Evolutionary conservation across 495 filamentous ascomycete genomes (phyloP).

Genomic region (Neurospora pannonica): DNA sequence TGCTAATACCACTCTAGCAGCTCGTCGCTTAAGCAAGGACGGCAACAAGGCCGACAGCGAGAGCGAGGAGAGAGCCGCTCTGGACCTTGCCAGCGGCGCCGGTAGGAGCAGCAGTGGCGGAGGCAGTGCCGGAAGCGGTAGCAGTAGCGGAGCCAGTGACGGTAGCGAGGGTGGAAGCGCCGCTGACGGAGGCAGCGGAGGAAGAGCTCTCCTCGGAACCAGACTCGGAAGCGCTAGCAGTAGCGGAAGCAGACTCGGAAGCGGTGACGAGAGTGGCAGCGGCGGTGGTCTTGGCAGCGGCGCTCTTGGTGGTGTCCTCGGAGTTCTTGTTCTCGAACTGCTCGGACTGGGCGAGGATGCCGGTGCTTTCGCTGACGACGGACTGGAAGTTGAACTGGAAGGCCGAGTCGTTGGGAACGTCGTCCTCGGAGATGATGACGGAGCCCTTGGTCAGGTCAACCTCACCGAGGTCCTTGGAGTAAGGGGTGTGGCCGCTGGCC

Average conservation of each 20-base stretch:
- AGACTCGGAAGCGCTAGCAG: neutral
- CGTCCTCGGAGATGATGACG: slow-evolving; percentile 6
- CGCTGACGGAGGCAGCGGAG: neutral
- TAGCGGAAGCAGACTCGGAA: neutral
- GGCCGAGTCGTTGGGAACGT: slow-evolving; percentile 9
- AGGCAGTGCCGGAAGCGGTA: neutral
- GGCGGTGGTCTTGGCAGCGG: neutral
- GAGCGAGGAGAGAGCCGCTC: slow-evolving; percentile 8
- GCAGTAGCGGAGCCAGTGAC: neutral
- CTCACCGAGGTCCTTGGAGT: slow-evolving; percentile 19
- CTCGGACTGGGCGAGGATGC: slow-evolving; percentile 23
- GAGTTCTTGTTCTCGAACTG: slow-evolving; percentile 17
- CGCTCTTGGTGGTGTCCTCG: neutral
- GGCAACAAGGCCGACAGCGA: slow-evolving; percentile 10
- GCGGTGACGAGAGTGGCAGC: neutral
- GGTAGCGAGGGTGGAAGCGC: neutral
- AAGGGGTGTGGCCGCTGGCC: slow-evolving; percentile 21
- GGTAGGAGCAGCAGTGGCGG: slow-evolving; percentile 1
- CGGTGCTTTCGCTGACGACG: slow-evolving; percentile 12
- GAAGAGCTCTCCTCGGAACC: neutral
- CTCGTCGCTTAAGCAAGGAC: slow-evolving; percentile 6
- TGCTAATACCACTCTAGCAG: neutral
- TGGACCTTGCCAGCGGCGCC: slow-evolving; percentile 1
- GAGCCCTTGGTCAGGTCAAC: slow-evolving; percentile 17
- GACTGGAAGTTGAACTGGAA: slow-evolving; percentile 26